A percentile compares a stretch with the other conserved stretches of the same genome.
phyloP scores from a whole-genome alignment of 73 alveolate species.

The Paramecium tetraurelia region DNA sequence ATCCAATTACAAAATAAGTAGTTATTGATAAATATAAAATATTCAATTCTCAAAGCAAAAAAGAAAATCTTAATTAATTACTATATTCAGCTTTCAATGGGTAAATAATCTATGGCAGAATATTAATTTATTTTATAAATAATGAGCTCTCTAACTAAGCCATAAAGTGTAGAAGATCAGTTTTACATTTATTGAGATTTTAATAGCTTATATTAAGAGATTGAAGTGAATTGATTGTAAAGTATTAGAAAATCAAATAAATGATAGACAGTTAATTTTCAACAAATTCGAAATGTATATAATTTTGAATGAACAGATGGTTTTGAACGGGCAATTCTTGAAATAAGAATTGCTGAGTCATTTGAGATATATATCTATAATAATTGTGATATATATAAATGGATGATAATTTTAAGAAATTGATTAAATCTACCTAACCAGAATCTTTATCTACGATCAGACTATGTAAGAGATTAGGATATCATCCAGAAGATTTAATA shows the following conservation, averaged over 20 bases:
- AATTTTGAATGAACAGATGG: not conserved
- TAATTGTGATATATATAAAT: not conserved
- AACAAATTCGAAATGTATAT: not conserved
- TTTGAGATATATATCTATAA: not conserved
- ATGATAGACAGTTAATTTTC: not conserved
- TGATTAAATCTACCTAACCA: slow-evolving; percentile 2
- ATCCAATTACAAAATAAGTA: no score
- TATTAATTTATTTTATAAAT: no score
- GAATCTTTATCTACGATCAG: not conserved
- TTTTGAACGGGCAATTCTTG: not conserved
- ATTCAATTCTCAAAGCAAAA: no score
- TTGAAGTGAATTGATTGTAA: no score
- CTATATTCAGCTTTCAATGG: no score
- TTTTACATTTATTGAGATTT: no score
- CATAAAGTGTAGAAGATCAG: no score
- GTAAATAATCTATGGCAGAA: no score
- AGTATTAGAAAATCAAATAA: not conserved
- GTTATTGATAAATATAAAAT: no score
- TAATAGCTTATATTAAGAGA: no score
- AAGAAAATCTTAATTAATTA: no score
- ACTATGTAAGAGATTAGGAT: slow-evolving; percentile 35
- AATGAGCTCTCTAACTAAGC: no score
- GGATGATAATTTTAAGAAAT: not conserved
- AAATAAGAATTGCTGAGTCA: not conserved
- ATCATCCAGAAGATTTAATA: not conserved